Evolutionary conservation across 768 basidiomycete genomes (phyloP).

Genomic region (Pleurotus tuoliensis): DNA sequence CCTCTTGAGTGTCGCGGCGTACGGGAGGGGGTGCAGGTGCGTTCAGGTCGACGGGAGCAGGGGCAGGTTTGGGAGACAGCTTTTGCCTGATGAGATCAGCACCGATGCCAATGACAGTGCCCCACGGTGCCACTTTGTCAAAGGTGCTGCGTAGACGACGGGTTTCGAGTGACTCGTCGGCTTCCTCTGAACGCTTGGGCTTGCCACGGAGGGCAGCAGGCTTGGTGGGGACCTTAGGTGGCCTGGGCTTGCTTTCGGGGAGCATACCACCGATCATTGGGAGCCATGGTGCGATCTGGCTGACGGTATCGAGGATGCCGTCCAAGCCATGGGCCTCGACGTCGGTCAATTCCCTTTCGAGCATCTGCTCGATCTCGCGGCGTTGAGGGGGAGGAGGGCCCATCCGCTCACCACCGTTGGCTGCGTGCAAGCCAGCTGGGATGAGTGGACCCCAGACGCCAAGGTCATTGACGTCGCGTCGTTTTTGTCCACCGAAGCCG

Average conservation of each 20-base stretch:
- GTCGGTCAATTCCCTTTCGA: slow-evolving; percentile 1
- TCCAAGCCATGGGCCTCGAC: neutral
- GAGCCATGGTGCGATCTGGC: slow-evolving; percentile 3
- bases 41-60: neutral
- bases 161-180: neutral
- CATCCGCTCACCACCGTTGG: neutral
- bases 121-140: slow-evolving; percentile 4
- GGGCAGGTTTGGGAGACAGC: slow-evolving; percentile 1
- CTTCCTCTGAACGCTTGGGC: slow-evolving; percentile 2
- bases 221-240: neutral
- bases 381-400: slow-evolving; percentile 2
- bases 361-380: slow-evolving; percentile 6
- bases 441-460: slow-evolving; percentile 4
- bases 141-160: neutral
- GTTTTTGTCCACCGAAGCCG: neutral
- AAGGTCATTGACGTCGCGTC: neutral
- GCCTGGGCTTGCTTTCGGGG: neutral
- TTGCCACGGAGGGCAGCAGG: neutral
- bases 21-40: neutral
- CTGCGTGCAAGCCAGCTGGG: neutral
- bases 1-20: neutral
- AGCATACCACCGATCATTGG: slow-evolving; percentile 6
- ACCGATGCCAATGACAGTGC: slow-evolving; percentile 2
- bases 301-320: slow-evolving; percentile 4
- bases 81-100: slow-evolving; percentile 5